Conservation (phyloP, 2,329 filamentous ascomycete species). For the Rhynchosporium secalis region DNA sequence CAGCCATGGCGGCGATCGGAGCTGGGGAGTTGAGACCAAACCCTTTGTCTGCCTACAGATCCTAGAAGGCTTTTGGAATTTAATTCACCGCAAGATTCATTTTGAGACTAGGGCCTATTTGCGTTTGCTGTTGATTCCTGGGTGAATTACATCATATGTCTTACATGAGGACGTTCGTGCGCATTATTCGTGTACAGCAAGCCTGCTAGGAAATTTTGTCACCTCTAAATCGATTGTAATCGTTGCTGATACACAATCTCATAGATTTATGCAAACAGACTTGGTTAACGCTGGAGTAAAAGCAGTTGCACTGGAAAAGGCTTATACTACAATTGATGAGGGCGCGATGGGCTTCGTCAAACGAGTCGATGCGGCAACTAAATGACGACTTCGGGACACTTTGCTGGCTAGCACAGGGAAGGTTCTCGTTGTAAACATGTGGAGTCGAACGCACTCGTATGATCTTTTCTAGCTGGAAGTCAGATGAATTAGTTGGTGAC, state of each 20-base stretch:
- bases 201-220: too few species aligned
- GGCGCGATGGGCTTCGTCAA: conserved; percentile 17
- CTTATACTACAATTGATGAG: conserved; percentile 17
- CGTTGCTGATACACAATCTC: neutral
- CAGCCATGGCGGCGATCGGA: conserved; percentile 24
- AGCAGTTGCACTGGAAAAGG: conserved; percentile 26
- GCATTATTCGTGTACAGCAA: neutral
- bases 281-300: conserved; percentile 33
- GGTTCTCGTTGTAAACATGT: neutral
- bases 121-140: conserved; percentile 34
- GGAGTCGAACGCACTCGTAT: neutral
- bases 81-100: conserved; percentile 41
- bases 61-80: conserved; percentile 44
- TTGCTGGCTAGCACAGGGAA: conserved; percentile 13
- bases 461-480: neutral
- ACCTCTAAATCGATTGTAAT: neutral
- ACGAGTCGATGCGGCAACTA: conserved; percentile 14
- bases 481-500: neutral
- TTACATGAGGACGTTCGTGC: too few species aligned
- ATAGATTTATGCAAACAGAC: conserved; percentile 37
- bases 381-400: conserved; percentile 16
- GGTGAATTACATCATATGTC: conserved; percentile 6
- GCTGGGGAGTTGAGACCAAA: conserved; percentile 10
- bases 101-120: conserved; percentile 41
- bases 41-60: conserved; percentile 42